These are phyloP conservation scores for Colletotrichum limetticola DNA, from an alignment of 2,329 filamentous ascomycete species.

Conservation along the genomic window DNA sequence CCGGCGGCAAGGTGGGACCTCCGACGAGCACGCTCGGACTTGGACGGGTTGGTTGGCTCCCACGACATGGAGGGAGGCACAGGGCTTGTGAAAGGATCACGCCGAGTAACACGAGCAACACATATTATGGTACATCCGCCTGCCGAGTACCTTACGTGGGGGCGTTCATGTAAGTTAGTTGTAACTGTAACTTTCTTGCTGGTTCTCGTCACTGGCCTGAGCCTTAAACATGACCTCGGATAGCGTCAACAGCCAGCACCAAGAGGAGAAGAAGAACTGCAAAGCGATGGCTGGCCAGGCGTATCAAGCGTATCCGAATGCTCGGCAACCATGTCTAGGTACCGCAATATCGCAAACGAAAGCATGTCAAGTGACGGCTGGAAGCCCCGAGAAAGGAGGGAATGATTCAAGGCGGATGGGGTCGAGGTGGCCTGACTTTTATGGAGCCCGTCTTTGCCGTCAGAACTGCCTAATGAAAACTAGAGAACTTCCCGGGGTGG, in stretches of 20 bases:
- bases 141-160: neutral
- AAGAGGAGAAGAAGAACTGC: too few relatives aligned
- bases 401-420: constrained; percentile 26
- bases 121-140: neutral
- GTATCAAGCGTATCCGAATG: neutral
- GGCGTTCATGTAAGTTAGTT: neutral
- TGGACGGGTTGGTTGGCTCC: neutral
- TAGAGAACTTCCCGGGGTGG: constrained; percentile 27
- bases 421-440: constrained; percentile 34
- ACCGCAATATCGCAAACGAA: neutral
- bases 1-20: constrained; percentile 27
- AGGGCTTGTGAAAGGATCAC: neutral
- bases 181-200: neutral
- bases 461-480: constrained; percentile 17
- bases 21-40: constrained; percentile 14
- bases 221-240: neutral
- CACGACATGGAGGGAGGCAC: neutral
- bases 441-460: constrained; percentile 13
- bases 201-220: neutral
- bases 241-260: neutral
- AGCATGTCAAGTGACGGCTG: neutral
- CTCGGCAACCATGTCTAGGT: neutral
- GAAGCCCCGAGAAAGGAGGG: constrained; percentile 11
- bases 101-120: neutral
- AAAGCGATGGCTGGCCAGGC: neutral